phyloP scores from a whole-genome alignment of 768 basidiomycete species.

The Russula earlei region DNA sequence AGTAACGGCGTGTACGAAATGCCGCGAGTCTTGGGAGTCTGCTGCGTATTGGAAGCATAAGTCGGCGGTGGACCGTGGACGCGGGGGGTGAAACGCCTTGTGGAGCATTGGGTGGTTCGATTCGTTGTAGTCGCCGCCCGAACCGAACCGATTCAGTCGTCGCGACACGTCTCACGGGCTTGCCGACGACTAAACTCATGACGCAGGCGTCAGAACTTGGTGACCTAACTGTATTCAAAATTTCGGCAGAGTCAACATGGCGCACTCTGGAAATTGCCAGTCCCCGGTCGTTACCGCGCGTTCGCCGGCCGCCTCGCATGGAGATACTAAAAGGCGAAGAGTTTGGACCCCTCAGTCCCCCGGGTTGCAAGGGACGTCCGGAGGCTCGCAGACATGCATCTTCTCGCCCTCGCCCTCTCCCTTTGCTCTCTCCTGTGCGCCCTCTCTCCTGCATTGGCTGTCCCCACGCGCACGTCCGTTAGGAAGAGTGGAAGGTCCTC shows the following conservation, averaged over 20 bases:
- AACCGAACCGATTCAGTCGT: too few species aligned
- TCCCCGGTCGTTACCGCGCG: background rate
- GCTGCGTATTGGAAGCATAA: background rate
- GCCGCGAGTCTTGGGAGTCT: background rate
- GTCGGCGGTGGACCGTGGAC: too few species aligned
- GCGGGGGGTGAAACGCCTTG: too few species aligned
- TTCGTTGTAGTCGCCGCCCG: too few species aligned
- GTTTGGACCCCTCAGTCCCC: background rate
- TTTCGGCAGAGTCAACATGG: too few species aligned
- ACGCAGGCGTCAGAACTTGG: too few species aligned
- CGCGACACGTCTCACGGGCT: too few species aligned
- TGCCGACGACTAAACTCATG: too few species aligned
- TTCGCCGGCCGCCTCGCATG: background rate
- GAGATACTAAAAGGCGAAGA: background rate
- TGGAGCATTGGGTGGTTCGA: too few species aligned
- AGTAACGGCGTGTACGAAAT: background rate
- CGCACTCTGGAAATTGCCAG: background rate
- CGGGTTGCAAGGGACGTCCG: background rate
- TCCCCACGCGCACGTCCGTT: background rate
- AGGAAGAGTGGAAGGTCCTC: background rate
- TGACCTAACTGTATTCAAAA: too few species aligned
- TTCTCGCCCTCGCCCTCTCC: background rate
- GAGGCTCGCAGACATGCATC: slow-evolving; percentile 1
- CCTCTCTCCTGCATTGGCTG: background rate
- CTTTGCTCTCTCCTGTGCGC: background rate